Percentiles rank a stretch among this genome's conserved stretches.
Evolutionary conservation across 768 basidiomycete species (phyloP).

Genomic region (Boletus vinaceobasis): DNA sequence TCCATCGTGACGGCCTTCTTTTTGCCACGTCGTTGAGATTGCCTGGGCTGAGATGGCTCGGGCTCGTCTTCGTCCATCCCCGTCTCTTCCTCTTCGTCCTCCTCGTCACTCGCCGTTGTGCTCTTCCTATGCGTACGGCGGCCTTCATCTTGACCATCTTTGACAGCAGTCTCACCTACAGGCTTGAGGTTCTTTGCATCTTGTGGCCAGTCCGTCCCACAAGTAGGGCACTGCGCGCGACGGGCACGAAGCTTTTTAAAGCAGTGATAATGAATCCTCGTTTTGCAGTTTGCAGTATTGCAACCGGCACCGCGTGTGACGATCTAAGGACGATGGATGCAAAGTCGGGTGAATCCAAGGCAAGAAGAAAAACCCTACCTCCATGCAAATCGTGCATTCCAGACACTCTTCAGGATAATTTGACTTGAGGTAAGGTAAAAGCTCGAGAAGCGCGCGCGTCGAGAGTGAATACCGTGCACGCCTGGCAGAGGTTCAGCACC

Average conservation of each 20-base stretch:
- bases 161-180: conserved; percentile 68
- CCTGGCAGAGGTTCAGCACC: conserved; percentile 31
- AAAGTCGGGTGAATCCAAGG: background rate
- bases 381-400: conserved; percentile 72
- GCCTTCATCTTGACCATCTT: conserved; percentile 53
- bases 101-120: conserved; percentile 35
- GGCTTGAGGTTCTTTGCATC: conserved; percentile 47
- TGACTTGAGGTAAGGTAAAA: conserved; percentile 67
- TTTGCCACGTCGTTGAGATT: conserved; percentile 26
- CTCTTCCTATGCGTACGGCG: conserved; percentile 36
- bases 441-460: conserved; percentile 69
- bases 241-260: conserved; percentile 49
- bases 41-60: conserved; percentile 31
- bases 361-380: conserved; percentile 40
- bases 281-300: conserved; percentile 56
- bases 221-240: conserved; percentile 52
- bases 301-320: conserved; percentile 70
- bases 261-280: conserved; percentile 63
- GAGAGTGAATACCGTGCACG: conserved; percentile 74
- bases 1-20: conserved; percentile 38
- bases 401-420: conserved; percentile 67
- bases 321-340: conserved; percentile 39
- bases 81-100: conserved; percentile 43
- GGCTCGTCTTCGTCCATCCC: conserved; percentile 32
- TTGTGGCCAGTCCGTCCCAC: conserved; percentile 57